A percentile compares a stretch with the other conserved stretches of the same genome.
phyloP scores from a whole-genome alignment of 2,329 filamentous ascomycete genomes.

The Penicillium sp. region DNA sequence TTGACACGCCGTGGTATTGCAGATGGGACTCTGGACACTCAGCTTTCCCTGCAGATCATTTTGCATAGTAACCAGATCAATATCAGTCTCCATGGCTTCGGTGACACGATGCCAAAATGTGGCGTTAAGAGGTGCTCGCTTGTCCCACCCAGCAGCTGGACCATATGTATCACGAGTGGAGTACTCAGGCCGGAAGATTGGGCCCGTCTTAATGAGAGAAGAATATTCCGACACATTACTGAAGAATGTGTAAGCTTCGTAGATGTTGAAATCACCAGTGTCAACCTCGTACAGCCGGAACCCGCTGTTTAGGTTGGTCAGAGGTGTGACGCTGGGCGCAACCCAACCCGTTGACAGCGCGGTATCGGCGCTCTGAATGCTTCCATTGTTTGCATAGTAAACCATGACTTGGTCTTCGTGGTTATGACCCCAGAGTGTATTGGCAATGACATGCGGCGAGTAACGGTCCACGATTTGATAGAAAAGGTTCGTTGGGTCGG shows the following conservation, averaged over 20 bases:
- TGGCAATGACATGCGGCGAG: constrained; percentile 56
- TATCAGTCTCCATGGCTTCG: constrained; percentile 56
- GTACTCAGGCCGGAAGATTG: constrained; percentile 53
- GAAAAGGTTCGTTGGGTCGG: constrained; percentile 56
- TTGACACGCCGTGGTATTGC: constrained; percentile 53
- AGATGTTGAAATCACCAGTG: constrained; percentile 54
- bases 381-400: constrained; percentile 56
- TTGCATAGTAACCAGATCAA: constrained; percentile 49
- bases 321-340: constrained; percentile 52
- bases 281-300: constrained; percentile 58
- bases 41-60: constrained; percentile 56
- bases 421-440: constrained; percentile 57
- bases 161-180: constrained; percentile 54
- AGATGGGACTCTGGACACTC: constrained; percentile 53
- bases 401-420: constrained; percentile 57
- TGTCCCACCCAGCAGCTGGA: constrained; percentile 45
- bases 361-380: constrained; percentile 39
- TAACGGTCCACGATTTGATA: constrained; percentile 58
- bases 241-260: constrained; percentile 56
- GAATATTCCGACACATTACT: constrained; percentile 51
- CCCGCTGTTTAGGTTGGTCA: constrained; percentile 56
- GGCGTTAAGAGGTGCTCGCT: constrained; percentile 54
- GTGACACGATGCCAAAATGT: constrained; percentile 62
- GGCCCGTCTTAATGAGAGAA: constrained; percentile 42
- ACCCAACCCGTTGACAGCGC: constrained; percentile 56